Percentiles rank a stretch among this genome's conserved stretches.
Evolutionary conservation across 75 land plant species (phyloP).

Genomic region (Gnetum montanum): DNA sequence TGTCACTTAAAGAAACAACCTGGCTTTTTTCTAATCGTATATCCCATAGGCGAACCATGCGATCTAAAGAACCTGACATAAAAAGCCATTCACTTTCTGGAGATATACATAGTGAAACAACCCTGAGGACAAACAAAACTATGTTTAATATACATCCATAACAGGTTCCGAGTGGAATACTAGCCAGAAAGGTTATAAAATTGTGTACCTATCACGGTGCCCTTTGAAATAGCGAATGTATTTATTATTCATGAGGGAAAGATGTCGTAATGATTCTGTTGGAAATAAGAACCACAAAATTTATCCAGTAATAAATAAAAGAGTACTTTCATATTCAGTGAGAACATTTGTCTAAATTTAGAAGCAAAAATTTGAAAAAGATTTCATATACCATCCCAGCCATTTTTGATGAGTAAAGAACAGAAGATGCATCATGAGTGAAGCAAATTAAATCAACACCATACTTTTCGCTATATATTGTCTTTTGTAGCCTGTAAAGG

Average conservation of each 20-base stretch:
- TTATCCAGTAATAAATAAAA: too few relatives aligned
- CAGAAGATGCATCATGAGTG: slow-evolving; percentile 63
- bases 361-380: too few relatives aligned
- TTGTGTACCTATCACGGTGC: slow-evolving; percentile 81
- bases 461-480: slow-evolving; percentile 82
- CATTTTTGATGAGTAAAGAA: slow-evolving; percentile 85
- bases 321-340: too few relatives aligned
- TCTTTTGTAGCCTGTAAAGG: slow-evolving; percentile 75
- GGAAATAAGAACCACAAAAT: too few relatives aligned
- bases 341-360: too few relatives aligned
- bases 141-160: too few relatives aligned
- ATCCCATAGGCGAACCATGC: slow-evolving; percentile 84
- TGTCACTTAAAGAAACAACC: slow-evolving; percentile 25
- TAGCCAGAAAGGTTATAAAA: slow-evolving; percentile 1
- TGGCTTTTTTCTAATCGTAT: slow-evolving; percentile 72
- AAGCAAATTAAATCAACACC: slow-evolving; percentile 84
- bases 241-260: slow-evolving; percentile 87
- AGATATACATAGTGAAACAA: slow-evolving; percentile 77
- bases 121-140: slow-evolving; percentile 41
- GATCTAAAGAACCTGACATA: slow-evolving; percentile 85
- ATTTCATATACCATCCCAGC: slow-evolving; percentile 86
- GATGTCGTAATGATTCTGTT: slow-evolving; percentile 89
- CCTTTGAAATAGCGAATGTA: slow-evolving; percentile 97
- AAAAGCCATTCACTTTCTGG: slow-evolving; percentile 61
- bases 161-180: too few relatives aligned